Percentiles rank a stretch among this genome's conserved stretches.
Evolutionary conservation across 495 filamentous ascomycete genomes (phyloP).

Genomic region (Aspergillus bertholletiae): DNA sequence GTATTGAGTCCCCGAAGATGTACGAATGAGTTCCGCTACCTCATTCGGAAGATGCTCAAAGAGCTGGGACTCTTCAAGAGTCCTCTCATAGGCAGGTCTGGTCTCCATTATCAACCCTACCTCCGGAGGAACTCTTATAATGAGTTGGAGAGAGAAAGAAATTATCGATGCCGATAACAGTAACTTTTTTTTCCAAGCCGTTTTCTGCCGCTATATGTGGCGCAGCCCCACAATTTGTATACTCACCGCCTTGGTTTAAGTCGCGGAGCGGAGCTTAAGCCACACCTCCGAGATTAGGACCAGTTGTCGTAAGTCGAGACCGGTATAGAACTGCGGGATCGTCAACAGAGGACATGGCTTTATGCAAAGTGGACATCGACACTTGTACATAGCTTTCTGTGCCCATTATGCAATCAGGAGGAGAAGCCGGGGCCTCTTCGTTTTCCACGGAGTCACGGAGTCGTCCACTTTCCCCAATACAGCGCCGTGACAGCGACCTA

Average conservation of each 20-base stretch:
- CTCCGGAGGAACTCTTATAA: slow-evolving; percentile 32
- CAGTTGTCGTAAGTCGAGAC: slow-evolving; percentile 2
- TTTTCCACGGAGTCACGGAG: slow-evolving; percentile 8
- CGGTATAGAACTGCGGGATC: neutral
- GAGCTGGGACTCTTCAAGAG: slow-evolving; percentile 42
- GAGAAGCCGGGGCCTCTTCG: slow-evolving; percentile 11
- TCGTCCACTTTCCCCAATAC: slow-evolving; percentile 5
- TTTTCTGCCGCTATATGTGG: slow-evolving; percentile 35
- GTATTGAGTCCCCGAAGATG: slow-evolving; percentile 59
- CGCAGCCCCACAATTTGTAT: slow-evolving; percentile 27
- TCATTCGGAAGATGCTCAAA: slow-evolving; percentile 60
- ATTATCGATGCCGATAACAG: slow-evolving; percentile 15
- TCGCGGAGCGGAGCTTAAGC: slow-evolving; percentile 23
- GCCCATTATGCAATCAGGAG: slow-evolving; percentile 10
- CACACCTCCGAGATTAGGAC: slow-evolving; percentile 18
- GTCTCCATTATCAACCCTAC: slow-evolving; percentile 39
- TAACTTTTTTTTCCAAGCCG: slow-evolving; percentile 32
- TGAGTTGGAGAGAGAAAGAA: slow-evolving; percentile 23
- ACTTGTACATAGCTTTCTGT: slow-evolving; percentile 13
- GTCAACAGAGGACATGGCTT: slow-evolving; percentile 14
- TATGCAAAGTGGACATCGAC: slow-evolving; percentile 8
- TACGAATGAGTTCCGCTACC: slow-evolving; percentile 59
- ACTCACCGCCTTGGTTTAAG: slow-evolving; percentile 34
- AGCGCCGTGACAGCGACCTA: slow-evolving; percentile 2
- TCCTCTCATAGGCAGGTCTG: slow-evolving; percentile 43